phyloP scores from a whole-genome alignment of 805 yeast species.

The Candida montana region DNA sequence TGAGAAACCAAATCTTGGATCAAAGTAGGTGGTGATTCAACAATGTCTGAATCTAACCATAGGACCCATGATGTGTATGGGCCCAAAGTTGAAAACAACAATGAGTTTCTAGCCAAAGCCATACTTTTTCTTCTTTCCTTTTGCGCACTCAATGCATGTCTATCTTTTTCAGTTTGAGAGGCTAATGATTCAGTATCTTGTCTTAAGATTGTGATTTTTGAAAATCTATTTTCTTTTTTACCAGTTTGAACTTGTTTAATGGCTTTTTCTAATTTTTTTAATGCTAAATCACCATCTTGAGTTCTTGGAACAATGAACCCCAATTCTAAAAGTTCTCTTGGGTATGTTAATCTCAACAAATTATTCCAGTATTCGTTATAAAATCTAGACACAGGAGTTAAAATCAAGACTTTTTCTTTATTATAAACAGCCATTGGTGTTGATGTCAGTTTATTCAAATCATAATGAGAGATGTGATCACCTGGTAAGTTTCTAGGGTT shows the following conservation, averaged over 20 bases:
- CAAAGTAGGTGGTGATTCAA: constrained; percentile 79
- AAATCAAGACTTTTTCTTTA: constrained; percentile 75
- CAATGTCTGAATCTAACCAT: constrained; percentile 94
- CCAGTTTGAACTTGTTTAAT: constrained; percentile 67
- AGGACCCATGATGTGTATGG: constrained; percentile 92
- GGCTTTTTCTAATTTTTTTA: constrained; percentile 66
- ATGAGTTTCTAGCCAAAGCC: constrained; percentile 93
- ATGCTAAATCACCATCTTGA: constrained; percentile 73
- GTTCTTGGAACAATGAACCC: constrained; percentile 91
- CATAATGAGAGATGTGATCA: constrained; percentile 77
- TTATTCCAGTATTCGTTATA: constrained; percentile 87
- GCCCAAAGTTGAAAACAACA: constrained; percentile 80
- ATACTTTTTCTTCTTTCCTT: constrained; percentile 83
- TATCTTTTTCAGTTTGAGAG: constrained; percentile 75
- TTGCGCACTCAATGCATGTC: constrained; percentile 85
- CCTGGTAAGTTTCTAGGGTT: constrained; percentile 59
- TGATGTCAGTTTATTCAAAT: constrained; percentile 72
- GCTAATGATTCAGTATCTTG: constrained; percentile 81
- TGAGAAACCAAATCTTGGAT: constrained; percentile 85
- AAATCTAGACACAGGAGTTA: constrained; percentile 88
- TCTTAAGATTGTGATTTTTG: constrained; percentile 80
- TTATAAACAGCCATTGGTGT: constrained; percentile 68
- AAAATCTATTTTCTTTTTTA: constrained; percentile 60
- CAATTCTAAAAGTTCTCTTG: constrained; percentile 76
- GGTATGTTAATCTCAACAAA: constrained; percentile 67